Evolutionary conservation across 768 basidiomycete species (phyloP).

Genomic region (Boletus rubroflammeus): DNA sequence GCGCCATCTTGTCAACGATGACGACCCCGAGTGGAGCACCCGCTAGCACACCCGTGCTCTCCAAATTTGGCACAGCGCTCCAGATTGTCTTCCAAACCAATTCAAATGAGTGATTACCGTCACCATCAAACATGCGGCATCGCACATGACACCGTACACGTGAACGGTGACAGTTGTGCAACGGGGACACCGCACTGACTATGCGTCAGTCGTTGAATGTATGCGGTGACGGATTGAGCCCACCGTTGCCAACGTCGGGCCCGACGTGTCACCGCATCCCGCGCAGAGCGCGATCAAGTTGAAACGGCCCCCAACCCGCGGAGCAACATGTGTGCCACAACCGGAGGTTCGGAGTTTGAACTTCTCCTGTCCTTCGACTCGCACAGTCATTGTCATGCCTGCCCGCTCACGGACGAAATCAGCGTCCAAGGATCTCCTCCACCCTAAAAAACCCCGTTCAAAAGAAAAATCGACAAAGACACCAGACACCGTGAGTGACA

Average conservation of each 20-base stretch:
- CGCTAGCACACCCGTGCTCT: constrained; percentile 1
- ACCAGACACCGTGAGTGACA: constrained; percentile 23
- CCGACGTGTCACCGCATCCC: background rate
- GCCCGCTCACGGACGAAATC: constrained; percentile 46
- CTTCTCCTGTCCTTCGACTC: constrained; percentile 26
- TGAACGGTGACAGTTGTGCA: constrained; percentile 5
- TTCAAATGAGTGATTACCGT: constrained; percentile 13
- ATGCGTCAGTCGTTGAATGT: background rate
- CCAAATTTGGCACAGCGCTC: constrained; percentile 13
- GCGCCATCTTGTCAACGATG: background rate
- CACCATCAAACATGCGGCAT: constrained; percentile 6
- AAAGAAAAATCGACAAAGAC: constrained; percentile 20
- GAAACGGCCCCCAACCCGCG: background rate
- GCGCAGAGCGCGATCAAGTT: background rate
- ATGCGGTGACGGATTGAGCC: background rate
- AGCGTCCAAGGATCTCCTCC: constrained; percentile 11
- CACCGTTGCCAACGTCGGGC: constrained; percentile 7
- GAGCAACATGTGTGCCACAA: constrained; percentile 22
- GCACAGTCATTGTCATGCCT: constrained; percentile 35
- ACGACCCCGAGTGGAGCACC: background rate
- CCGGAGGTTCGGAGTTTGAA: constrained; percentile 32
- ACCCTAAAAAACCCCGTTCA: background rate
- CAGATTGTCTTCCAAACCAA: background rate
- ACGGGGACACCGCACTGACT: background rate
- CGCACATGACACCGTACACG: constrained; percentile 11